These are phyloP conservation scores for Jatropha curcas DNA, from an alignment of 345 rosid species.

Conservation along the genomic window DNA sequence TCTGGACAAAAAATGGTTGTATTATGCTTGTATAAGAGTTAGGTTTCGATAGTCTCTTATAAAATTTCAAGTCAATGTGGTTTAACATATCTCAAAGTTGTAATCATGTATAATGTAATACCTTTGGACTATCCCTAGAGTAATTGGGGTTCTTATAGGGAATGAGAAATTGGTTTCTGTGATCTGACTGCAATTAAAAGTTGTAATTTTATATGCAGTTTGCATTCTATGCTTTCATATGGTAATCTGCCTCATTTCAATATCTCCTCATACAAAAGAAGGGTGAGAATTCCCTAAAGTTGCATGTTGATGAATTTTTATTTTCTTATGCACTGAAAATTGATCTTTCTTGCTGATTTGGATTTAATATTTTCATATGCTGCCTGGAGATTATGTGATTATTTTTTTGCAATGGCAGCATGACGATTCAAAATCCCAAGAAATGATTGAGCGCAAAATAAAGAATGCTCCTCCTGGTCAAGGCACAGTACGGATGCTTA, in stretches of 20 bases:
- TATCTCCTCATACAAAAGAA: not conserved
- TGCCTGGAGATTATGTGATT: not conserved
- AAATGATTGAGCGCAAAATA: slow-evolving; percentile 80
- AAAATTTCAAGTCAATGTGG: not conserved
- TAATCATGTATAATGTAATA: not conserved
- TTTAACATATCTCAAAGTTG: not conserved
- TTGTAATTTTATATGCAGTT: not conserved
- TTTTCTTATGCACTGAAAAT: not conserved
- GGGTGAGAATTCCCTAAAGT: not conserved
- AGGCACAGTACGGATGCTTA: slow-evolving; percentile 81
- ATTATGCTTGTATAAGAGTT: not conserved
- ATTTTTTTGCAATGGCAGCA: slow-evolving; percentile 37
- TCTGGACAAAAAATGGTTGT: not conserved
- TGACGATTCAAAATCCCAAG: slow-evolving; percentile 83
- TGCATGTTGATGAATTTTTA: not conserved
- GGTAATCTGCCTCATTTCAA: not conserved
- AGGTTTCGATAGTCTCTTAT: not conserved
- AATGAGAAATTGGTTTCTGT: not conserved
- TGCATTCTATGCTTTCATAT: not conserved
- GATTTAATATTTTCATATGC: not conserved
- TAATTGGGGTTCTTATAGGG: not conserved
- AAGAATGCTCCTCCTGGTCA: slow-evolving; percentile 77
- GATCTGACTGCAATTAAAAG: not conserved
- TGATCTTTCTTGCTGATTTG: not conserved
- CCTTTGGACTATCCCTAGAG: not conserved